Conservation (phyloP, 495 filamentous ascomycete species). For the Xylaria curta region DNA sequence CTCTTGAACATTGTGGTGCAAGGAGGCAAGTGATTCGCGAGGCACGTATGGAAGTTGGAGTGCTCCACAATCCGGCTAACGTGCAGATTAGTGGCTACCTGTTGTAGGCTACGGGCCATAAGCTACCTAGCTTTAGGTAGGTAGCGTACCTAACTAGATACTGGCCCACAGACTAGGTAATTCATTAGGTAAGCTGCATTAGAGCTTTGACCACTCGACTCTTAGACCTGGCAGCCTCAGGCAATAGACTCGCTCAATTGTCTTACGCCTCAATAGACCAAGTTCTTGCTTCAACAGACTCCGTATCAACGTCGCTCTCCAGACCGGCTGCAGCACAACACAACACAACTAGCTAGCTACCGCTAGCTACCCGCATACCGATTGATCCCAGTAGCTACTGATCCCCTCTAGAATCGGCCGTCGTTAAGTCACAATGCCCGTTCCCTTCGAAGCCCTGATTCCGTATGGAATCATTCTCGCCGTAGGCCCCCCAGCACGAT, state of each 20-base stretch:
- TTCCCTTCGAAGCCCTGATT: constrained; percentile 94
- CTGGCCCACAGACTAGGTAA: not conserved
- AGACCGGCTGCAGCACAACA: constrained; percentile 22
- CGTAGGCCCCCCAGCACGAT: constrained; percentile 61
- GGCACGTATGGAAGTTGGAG: constrained; percentile 12
- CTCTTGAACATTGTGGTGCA: constrained; percentile 1
- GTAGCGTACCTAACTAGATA: not conserved
- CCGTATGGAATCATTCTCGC: constrained; percentile 90
- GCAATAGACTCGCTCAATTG: constrained; percentile 15
- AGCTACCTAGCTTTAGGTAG: too few relatives aligned
- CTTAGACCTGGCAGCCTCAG: not conserved
- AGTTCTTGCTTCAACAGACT: not conserved
- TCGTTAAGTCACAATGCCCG: constrained; percentile 71
- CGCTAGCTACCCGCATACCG: not conserved
- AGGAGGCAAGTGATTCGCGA: constrained; percentile 16
- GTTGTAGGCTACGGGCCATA: not conserved
- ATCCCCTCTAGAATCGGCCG: constrained; percentile 13
- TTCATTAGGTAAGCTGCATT: not conserved
- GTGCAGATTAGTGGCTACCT: constrained; percentile 2
- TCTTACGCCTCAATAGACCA: constrained; percentile 2
- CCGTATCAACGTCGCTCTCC: constrained; percentile 19
- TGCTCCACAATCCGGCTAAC: constrained; percentile 1
- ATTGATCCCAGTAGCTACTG: not conserved
- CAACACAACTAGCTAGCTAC: constrained; percentile 7
- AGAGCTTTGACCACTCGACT: constrained; percentile 13